phyloP scores from a whole-genome alignment of 1,139 yeast species.

The Kodamaea anthophila region DNA sequence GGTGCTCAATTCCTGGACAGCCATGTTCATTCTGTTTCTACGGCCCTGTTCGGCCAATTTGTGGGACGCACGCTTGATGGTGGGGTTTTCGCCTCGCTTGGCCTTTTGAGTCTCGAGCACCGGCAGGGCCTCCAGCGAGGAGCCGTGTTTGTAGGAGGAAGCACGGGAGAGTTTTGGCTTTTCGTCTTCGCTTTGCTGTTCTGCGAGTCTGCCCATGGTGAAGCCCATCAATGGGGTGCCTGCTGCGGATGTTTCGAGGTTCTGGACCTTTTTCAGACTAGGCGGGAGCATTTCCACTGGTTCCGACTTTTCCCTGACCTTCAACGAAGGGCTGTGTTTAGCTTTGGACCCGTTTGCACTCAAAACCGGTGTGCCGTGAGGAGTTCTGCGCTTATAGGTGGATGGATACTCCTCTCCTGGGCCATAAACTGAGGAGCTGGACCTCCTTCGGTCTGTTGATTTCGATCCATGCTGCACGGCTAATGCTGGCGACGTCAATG shows the following conservation, averaged over 20 bases:
- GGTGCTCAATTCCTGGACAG: constrained; percentile 66
- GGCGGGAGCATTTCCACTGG: constrained; percentile 36
- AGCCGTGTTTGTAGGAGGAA: constrained; percentile 5
- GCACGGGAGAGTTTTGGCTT: constrained; percentile 3
- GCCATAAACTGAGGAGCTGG: constrained; percentile 30
- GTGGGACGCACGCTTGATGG: constrained; percentile 70
- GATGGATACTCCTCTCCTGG: constrained; percentile 17
- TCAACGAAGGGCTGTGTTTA: constrained; percentile 8
- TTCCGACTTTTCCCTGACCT: constrained; percentile 19
- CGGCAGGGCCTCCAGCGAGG: constrained; percentile 9
- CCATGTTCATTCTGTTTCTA: constrained; percentile 83
- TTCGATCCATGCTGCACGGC: constrained; percentile 30
- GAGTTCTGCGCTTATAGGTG: constrained; percentile 34
- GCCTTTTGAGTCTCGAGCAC: constrained; percentile 12
- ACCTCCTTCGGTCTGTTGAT: constrained; percentile 24
- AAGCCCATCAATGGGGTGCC: constrained; percentile 35
- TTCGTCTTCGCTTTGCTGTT: constrained; percentile 17
- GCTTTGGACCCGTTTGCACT: constrained; percentile 17
- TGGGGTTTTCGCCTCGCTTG: constrained; percentile 14
- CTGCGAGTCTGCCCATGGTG: constrained; percentile 44
- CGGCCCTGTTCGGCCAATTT: constrained; percentile 95
- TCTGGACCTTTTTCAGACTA: constrained; percentile 22
- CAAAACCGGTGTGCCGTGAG: constrained; percentile 44
- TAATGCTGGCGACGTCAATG: constrained; percentile 63
- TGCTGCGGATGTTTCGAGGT: constrained; percentile 13